Base-by-base conservation (phyloP, 495 filamentous ascomycete genomes). In the Xylaria flabelliformis region DNA sequence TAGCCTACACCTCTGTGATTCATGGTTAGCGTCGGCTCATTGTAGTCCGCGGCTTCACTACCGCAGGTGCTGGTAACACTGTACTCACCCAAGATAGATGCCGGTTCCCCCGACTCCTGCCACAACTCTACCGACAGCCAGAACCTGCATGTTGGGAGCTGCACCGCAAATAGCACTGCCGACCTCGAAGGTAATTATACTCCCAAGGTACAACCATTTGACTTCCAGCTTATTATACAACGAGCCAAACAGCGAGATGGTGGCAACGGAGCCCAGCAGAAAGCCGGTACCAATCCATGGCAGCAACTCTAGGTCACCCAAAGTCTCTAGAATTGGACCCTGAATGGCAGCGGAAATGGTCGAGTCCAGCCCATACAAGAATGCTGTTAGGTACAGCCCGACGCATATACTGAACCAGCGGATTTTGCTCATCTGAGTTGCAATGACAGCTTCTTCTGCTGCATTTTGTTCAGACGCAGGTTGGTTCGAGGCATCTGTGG, bases 241-340 rank as follows among this genome's bases (percentile, higher is more conserved):
- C 0, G 51, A 55, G n/a, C 51, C 51, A 29, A 55, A 55, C 6
- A 55, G 51, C 24, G 51, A 55, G 5, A 55, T 55, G 24, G 51
- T 55, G 51, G 51, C 51, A 21, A 55, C 51, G 24, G 51, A 55
- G 51, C 51, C 51, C 51, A 55, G 51, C 51, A 55, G 51, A 29
- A 55, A 55, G 21, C 51, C 51, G 13, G 24, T 29, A 29, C 51
- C 51, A 55, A 55, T 15, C 51, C 51, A 55, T 55, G 51, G 51
- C 51, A 55, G 51, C 51, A 55, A 55, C 51, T 55, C 51, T 21
- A 55, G 24, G 51, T 55, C 51, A 24, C 51, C 51, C 2, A 55
- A 21, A 55, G 21, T 55, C 24, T 1, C 51, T 5, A 55, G 51
- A 12, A 55, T 55, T 21, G 51, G 51, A 13, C 51, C 51, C 9